These are phyloP conservation scores for Aurifilum marmelostoma DNA, from an alignment of 2,329 filamentous ascomycete genomes.

Conservation along the genomic window DNA sequence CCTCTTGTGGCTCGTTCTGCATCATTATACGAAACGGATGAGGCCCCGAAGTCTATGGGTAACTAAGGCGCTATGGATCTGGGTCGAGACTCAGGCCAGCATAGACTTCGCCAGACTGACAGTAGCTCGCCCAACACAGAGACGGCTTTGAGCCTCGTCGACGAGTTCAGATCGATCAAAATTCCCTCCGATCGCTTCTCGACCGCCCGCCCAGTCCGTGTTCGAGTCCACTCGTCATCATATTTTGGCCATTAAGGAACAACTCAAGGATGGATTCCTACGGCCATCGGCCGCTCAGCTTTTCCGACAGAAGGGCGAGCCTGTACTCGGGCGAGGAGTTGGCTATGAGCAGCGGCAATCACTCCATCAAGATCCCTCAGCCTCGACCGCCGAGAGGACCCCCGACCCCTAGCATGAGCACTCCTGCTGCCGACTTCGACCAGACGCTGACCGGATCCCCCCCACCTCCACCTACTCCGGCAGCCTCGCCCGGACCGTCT, in stretches of 20 bases:
- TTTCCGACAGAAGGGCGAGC: constrained; percentile 65
- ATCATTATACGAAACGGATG: not conserved
- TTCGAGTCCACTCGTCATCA: constrained; percentile 4
- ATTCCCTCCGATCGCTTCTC: not conserved
- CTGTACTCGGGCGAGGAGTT: constrained; percentile 59
- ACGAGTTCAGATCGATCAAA: constrained; percentile 9
- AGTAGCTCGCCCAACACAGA: not conserved
- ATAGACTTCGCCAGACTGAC: constrained; percentile 15
- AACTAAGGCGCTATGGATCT: not conserved
- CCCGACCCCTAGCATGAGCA: constrained; percentile 69
- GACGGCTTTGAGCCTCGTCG: not conserved
- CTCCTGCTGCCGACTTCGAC: constrained; percentile 65
- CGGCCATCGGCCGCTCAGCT: constrained; percentile 54
- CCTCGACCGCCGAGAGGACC: constrained; percentile 57
- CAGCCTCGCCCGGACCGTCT: constrained; percentile 66
- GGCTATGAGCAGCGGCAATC: constrained; percentile 53
- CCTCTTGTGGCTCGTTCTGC: constrained; percentile 8
- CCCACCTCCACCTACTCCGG: constrained; percentile 67
- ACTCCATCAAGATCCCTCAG: constrained; percentile 55
- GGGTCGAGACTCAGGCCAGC: constrained; percentile 9
- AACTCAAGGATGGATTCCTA: constrained; percentile 46
- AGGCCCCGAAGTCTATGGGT: constrained; percentile 11
- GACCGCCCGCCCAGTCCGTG: constrained; percentile 19
- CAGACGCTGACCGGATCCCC: constrained; percentile 64
- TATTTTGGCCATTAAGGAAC: constrained; percentile 5